Conservation (phyloP, 805 yeast species). For the Yarrowia osloensis region DNA sequence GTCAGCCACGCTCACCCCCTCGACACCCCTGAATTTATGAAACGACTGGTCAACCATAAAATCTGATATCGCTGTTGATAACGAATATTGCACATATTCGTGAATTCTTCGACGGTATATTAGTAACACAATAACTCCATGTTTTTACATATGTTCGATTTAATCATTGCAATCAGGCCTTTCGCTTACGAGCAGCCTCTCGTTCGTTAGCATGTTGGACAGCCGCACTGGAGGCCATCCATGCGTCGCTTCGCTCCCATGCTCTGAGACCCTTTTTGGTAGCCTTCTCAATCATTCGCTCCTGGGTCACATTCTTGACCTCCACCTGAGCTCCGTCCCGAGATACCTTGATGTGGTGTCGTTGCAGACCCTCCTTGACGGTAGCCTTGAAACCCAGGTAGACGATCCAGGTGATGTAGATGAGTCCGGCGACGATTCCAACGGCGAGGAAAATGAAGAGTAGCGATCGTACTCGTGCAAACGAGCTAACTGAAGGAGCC, state of each 20-base stretch:
- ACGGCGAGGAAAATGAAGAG: conserved; percentile 7
- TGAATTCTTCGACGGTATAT: too few species aligned
- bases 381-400: conserved; percentile 17
- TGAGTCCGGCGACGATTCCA: conserved; percentile 2
- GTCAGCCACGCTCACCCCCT: too few species aligned
- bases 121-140: neutral
- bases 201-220: conserved; percentile 14
- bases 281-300: conserved; percentile 30
- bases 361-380: conserved; percentile 20
- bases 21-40: too few species aligned
- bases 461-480: conserved; percentile 21
- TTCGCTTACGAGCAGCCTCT: conserved; percentile 24
- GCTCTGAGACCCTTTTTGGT: conserved; percentile 19
- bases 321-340: conserved; percentile 29
- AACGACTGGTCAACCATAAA: too few species aligned
- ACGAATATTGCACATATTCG: too few species aligned
- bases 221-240: conserved; percentile 6
- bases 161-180: neutral
- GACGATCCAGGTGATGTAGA: conserved; percentile 9
- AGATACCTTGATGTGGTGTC: conserved; percentile 27
- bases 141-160: neutral
- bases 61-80: neutral
- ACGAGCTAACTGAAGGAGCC: conserved; percentile 5
- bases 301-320: conserved; percentile 27
- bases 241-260: conserved; percentile 28